Conservation (phyloP, 2,329 filamentous ascomycete species). For the Cladophialophora immunda region DNA sequence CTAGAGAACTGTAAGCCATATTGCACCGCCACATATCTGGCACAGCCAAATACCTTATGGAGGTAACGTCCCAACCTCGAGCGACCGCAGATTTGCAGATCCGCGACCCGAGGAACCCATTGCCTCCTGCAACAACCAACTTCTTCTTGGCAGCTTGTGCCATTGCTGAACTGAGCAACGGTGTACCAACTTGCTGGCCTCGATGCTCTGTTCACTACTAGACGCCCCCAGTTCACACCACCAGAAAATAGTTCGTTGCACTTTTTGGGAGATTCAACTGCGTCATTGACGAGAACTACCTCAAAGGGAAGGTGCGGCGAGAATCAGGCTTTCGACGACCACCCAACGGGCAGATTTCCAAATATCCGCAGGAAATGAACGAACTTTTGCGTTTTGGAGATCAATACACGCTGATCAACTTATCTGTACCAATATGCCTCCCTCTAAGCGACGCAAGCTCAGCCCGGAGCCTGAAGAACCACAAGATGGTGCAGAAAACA, state of each 20-base stretch:
- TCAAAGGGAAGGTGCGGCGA: constrained; percentile 33
- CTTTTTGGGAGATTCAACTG: constrained; percentile 30
- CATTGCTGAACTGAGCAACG: constrained; percentile 22
- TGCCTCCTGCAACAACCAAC: constrained; percentile 91
- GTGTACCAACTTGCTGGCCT: not conserved
- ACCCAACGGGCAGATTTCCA: not conserved
- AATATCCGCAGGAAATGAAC: not conserved
- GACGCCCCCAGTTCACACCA: not conserved
- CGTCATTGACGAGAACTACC: constrained; percentile 23
- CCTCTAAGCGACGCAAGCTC: constrained; percentile 36
- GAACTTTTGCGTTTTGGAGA: not conserved
- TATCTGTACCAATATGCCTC: constrained; percentile 22
- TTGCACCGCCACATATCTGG: not conserved
- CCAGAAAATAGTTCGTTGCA: constrained; percentile 1
- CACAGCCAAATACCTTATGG: constrained; percentile 73
- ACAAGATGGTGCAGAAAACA: not conserved
- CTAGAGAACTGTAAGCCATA: constrained; percentile 55
- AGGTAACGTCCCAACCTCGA: constrained; percentile 90
- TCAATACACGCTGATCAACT: not conserved
- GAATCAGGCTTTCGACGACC: not conserved
- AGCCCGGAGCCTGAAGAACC: constrained; percentile 27
- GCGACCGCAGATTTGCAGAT: constrained; percentile 91
- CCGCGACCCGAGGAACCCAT: constrained; percentile 82
- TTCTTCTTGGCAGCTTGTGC: constrained; percentile 67
- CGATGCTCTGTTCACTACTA: not conserved